Evolutionary conservation across 441 rosid species (phyloP).

Genomic region (Melianthus villosus): DNA sequence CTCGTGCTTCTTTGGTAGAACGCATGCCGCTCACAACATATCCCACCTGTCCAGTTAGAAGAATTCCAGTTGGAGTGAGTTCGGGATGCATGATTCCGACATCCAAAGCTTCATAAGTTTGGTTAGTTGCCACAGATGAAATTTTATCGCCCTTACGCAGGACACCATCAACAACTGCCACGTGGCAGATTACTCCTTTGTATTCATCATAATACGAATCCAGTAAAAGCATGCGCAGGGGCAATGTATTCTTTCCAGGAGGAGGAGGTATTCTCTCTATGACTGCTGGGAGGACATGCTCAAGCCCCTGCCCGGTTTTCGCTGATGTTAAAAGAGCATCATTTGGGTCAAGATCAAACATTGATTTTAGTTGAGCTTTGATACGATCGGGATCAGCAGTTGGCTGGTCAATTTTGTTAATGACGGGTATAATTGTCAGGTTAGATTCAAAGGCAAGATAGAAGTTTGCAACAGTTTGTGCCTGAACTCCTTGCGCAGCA

Average conservation of each 20-base stretch:
- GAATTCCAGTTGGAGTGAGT: conserved; percentile 74
- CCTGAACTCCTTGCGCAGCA: conserved; percentile 97
- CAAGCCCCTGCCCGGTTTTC: conserved; percentile 86
- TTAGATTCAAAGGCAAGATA: conserved; percentile 87
- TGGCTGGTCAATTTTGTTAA: conserved; percentile 92
- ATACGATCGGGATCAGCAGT: conserved; percentile 96
- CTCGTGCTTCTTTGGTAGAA: conserved; percentile 86
- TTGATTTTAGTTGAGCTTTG: conserved; percentile 79
- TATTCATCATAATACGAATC: conserved; percentile 91
- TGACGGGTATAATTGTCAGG: conserved; percentile 62
- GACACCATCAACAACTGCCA: conserved; percentile 77
- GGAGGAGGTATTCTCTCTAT: conserved; percentile 77
- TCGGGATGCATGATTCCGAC: conserved; percentile 95
- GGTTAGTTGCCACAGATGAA: conserved; percentile 69
- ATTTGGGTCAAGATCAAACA: conserved; percentile 77
- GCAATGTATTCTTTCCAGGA: conserved; percentile 45
- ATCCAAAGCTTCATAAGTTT: conserved; percentile 64
- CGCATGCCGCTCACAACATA: conserved; percentile 93
- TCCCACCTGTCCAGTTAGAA: conserved; percentile 89
- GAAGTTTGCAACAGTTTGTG: conserved; percentile 92
- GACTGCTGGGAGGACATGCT: conserved; percentile 81
- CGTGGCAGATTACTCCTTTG: conserved; percentile 85
- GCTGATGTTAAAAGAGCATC: conserved; percentile 86
- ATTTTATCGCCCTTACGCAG: conserved; percentile 76
- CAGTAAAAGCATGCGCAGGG: conserved; percentile 77